Evolutionary conservation across 2,329 filamentous ascomycete species (phyloP).

Genomic region (Knoxdaviesia proteae): DNA sequence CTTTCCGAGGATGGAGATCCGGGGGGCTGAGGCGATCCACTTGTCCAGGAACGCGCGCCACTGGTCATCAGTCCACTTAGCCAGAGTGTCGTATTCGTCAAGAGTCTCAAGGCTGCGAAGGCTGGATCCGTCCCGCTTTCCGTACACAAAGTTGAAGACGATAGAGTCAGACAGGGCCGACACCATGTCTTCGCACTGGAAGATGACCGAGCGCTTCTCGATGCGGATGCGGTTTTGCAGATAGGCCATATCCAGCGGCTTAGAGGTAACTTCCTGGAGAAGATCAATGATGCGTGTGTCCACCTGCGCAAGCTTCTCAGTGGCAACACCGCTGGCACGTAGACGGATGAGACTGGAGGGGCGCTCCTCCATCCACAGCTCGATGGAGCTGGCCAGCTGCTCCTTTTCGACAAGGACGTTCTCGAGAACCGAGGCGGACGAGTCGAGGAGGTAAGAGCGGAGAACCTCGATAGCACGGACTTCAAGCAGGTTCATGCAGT

Average conservation of each 20-base stretch:
- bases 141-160: constrained; percentile 84
- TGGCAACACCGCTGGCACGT: constrained; percentile 68
- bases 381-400: constrained; percentile 70
- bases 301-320: constrained; percentile 63
- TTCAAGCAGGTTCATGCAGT: constrained; percentile 47
- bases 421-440: constrained; percentile 78
- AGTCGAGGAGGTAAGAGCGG: constrained; percentile 74
- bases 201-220: constrained; percentile 64
- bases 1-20: constrained; percentile 73
- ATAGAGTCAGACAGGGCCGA: constrained; percentile 68
- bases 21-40: constrained; percentile 70
- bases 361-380: constrained; percentile 57
- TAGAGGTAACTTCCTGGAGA: constrained; percentile 57
- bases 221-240: constrained; percentile 71
- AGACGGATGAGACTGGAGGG: constrained; percentile 74
- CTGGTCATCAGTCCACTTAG: constrained; percentile 60
- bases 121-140: constrained; percentile 62
- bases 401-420: constrained; percentile 87
- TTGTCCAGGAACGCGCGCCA: constrained; percentile 68
- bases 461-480: constrained; percentile 60
- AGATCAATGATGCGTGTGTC: constrained; percentile 73
- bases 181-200: constrained; percentile 61
- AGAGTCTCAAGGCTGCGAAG: constrained; percentile 37
- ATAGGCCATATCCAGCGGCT: constrained; percentile 75
- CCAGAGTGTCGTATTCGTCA: constrained; percentile 44